Evolutionary conservation across 2,329 filamentous ascomycete species (phyloP), one percentile per base, ranked within the genome.

Genomic region (Cladophialophora immunda): DNA sequence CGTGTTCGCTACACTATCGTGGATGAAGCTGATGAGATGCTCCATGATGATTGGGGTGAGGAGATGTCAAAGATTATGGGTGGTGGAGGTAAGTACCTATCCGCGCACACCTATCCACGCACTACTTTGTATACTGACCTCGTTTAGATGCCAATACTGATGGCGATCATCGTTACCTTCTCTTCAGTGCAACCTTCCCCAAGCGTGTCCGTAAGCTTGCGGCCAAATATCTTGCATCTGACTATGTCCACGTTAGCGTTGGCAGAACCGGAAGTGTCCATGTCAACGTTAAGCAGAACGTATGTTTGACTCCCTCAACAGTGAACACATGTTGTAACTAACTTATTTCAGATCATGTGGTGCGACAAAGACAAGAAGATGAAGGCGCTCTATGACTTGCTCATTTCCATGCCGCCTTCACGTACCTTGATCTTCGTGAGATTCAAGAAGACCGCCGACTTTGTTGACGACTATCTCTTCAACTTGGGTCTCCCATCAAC

Each of bases 151-250:
- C 78, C 81, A 97, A 97, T 68, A 88, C 91, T 64, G 93, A 90
- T 73, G 86, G 83, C 6, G 88, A 90, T 66, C 87, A 90, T 71
- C 82, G 83, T 7, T 89, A 87, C 77, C 85, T 97, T 79, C 90
- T 99, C 82, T 98, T 98, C 78, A 97, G 93, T 0, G 95, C 95
- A 0, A 98, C 95, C 0, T 98, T 99, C 79, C 92, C 94, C 47
- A 93, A 91, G 81, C 82, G 82, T 0, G 88, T 92, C 70, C 92
- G 93, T 32, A 84, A 90, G 27, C 81, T 98, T 15, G 94, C 94
- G 11, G 89, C 87, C 66, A 84, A 91, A 30, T 92, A 94, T 75
- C 87, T 99, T 65, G 84, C 90, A 0, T 83, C 87, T 11, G 88
- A 92, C 50, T 89, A 93, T 74, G 84, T 96, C 58, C 92, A 91